Percentiles rank a stretch among this genome's conserved stretches.
phyloP scores from a whole-genome alignment of 129 eudicot species.

The Scalesia atractyloides region DNA sequence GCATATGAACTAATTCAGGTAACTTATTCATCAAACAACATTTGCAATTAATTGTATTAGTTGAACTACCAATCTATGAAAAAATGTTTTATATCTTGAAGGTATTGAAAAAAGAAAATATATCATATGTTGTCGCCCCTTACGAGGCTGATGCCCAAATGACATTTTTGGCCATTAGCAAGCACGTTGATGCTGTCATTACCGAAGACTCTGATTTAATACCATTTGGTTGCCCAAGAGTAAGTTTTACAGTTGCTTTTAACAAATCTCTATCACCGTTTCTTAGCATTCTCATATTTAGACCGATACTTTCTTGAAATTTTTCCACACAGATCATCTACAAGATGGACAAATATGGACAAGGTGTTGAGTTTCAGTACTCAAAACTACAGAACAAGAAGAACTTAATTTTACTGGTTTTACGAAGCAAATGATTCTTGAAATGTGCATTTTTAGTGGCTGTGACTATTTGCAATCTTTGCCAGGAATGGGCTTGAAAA shows the following conservation, averaged over 20 bases:
- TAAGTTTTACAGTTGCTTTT: constrained; percentile 32
- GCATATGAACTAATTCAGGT: constrained; percentile 93
- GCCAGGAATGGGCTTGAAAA: constrained; percentile 98
- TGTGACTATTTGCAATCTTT: constrained; percentile 92
- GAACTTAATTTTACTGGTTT: constrained; percentile 70
- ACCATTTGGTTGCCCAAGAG: constrained; percentile 96
- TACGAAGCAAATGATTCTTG: constrained; percentile 85
- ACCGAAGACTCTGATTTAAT: constrained; percentile 97
- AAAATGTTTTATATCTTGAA: constrained; percentile 20
- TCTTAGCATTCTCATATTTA: constrained; percentile 5
- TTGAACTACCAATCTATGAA: neutral
- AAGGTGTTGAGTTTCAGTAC: constrained; percentile 85
- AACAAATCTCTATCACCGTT: constrained; percentile 14
- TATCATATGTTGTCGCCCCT: constrained; percentile 84
- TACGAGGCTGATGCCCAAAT: constrained; percentile 99
- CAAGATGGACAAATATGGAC: constrained; percentile 99
- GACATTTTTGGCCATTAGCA: constrained; percentile 86
- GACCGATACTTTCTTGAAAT: constrained; percentile 3
- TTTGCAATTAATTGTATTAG: neutral
- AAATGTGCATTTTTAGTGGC: constrained; percentile 94
- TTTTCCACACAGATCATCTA: constrained; percentile 59
- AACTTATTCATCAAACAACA: neutral
- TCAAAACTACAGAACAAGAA: constrained; percentile 60
- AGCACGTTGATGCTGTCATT: constrained; percentile 91
- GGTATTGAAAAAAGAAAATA: constrained; percentile 80